Percentiles rank a stretch among this genome's conserved stretches.
Evolutionary conservation across 495 filamentous ascomycete species (phyloP).

Genomic region (Peziza echinospora): DNA sequence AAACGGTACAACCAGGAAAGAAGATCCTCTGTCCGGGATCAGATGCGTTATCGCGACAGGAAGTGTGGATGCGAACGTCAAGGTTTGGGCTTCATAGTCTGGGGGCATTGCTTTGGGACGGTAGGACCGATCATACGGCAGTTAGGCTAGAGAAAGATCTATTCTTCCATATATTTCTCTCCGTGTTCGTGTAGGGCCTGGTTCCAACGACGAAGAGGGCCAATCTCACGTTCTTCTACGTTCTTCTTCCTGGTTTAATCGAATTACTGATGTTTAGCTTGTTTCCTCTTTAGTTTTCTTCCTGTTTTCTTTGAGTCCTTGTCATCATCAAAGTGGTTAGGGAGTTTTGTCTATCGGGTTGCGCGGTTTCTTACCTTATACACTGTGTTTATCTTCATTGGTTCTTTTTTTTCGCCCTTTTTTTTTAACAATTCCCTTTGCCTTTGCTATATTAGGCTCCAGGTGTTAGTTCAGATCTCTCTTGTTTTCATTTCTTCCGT

Average conservation of each 20-base stretch:
- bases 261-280: background rate
- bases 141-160: background rate
- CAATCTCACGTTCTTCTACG: background rate
- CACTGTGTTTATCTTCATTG: background rate
- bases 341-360: background rate
- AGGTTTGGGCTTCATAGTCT: slow-evolving; percentile 31
- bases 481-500: no score
- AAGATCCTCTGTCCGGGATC: slow-evolving; percentile 24
- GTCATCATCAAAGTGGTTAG: no score
- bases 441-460: background rate
- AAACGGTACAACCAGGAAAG: slow-evolving; percentile 27
- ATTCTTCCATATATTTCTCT: background rate
- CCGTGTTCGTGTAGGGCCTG: background rate
- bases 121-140: background rate
- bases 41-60: slow-evolving; percentile 42
- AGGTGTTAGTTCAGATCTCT: background rate
- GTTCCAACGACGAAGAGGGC: background rate
- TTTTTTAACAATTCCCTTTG: background rate
- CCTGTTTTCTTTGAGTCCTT: no score
- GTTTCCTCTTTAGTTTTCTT: background rate
- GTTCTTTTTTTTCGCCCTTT: background rate
- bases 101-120: background rate
- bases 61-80: slow-evolving; percentile 37
- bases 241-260: background rate
- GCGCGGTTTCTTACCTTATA: background rate